Conservation (phyloP, 495 filamentous ascomycete species). For the Neurospora sp. region DNA sequence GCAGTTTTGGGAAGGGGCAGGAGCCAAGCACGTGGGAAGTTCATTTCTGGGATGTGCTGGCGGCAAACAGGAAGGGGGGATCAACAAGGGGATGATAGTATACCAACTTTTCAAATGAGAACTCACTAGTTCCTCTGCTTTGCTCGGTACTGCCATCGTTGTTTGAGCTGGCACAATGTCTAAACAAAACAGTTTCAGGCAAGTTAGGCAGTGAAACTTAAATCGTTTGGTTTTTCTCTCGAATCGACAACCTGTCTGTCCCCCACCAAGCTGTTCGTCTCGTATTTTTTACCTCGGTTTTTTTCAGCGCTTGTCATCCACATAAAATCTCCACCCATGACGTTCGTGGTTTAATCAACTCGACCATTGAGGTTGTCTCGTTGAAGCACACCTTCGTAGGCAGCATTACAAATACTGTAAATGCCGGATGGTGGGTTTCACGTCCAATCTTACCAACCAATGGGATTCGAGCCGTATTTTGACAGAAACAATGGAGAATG, state of each 20-base stretch:
- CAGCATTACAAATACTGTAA: neutral
- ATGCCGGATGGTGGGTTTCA: neutral
- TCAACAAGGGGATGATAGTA: neutral
- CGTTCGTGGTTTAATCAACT: neutral
- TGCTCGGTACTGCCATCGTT: neutral
- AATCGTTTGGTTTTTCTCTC: neutral
- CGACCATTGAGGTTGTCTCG: neutral
- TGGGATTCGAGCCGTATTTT: neutral
- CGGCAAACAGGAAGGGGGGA: neutral
- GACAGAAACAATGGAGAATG: neutral
- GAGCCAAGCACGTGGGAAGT: neutral
- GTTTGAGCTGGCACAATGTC: neutral
- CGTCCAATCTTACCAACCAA: neutral
- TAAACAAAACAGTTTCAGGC: neutral
- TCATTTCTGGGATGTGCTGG: neutral
- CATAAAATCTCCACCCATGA: neutral
- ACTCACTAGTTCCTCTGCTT: neutral
- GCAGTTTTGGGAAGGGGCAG: neutral
- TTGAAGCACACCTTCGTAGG: neutral
- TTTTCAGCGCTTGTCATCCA: neutral
- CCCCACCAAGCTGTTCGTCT: neutral
- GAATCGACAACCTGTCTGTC: neutral
- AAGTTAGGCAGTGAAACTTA: neutral
- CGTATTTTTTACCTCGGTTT: neutral
- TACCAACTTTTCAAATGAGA: neutral